phyloP scores from a whole-genome alignment of 805 yeast genomes.

The Yamadazyma paraphyllophila region DNA sequence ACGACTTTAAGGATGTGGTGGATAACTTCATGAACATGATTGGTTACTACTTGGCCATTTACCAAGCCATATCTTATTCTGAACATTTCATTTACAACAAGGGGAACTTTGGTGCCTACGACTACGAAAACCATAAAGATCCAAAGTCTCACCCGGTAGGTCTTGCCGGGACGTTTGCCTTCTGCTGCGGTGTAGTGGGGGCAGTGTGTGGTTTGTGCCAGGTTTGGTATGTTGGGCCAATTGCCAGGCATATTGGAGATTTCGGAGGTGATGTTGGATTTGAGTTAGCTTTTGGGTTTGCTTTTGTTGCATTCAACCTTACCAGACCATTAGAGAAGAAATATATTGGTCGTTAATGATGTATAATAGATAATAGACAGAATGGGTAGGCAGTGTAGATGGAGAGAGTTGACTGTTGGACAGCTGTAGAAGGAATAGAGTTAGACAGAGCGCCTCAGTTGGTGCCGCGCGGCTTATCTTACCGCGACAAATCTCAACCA shows the following conservation, averaged over 20 bases:
- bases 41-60: slow-evolving; percentile 87
- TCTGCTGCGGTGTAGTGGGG: slow-evolving; percentile 83
- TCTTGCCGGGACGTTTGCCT: slow-evolving; percentile 70
- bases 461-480: too few species aligned
- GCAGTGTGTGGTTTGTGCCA: slow-evolving; percentile 86
- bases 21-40: slow-evolving; percentile 86
- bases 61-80: slow-evolving; percentile 68
- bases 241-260: slow-evolving; percentile 60
- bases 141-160: slow-evolving; percentile 67
- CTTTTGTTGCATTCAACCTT: slow-evolving; percentile 58
- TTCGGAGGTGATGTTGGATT: slow-evolving; percentile 86
- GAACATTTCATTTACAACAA: slow-evolving; percentile 81
- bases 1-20: slow-evolving; percentile 70
- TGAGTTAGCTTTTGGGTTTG: slow-evolving; percentile 67
- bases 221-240: slow-evolving; percentile 75
- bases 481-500: too few species aligned
- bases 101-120: slow-evolving; percentile 58
- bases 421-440: too few species aligned
- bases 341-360: slow-evolving; percentile 47
- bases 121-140: slow-evolving; percentile 60
- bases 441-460: too few species aligned
- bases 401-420: too few species aligned
- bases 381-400: background rate
- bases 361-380: slow-evolving; percentile 2
- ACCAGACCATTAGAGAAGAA: slow-evolving; percentile 66